Conservation (phyloP, 2,329 filamentous ascomycete genomes). For the Fonsecaea monophora region DNA sequence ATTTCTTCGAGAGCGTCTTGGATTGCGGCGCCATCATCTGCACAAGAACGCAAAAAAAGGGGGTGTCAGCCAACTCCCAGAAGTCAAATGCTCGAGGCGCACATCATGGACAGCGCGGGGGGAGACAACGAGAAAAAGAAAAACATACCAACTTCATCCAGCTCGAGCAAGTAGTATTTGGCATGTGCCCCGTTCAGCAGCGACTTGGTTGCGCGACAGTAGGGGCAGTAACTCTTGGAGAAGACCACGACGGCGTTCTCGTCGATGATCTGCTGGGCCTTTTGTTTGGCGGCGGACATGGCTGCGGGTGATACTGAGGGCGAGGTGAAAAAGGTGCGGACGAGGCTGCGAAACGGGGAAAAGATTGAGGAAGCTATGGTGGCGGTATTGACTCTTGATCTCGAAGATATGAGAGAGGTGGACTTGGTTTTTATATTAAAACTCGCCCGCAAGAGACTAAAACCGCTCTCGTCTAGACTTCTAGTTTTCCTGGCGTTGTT, state of each 20-base stretch:
- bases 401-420: too few relatives aligned
- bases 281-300: conserved; percentile 83
- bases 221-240: conserved; percentile 95
- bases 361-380: conserved; percentile 62
- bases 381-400: conserved; percentile 28
- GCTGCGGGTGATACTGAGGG: conserved; percentile 61
- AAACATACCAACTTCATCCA: conserved; percentile 80
- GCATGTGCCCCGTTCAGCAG: conserved; percentile 73
- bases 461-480: background rate
- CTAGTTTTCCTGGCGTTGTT: background rate
- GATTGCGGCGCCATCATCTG: conserved; percentile 81
- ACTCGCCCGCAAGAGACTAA: too few relatives aligned
- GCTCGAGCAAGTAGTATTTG: conserved; percentile 77
- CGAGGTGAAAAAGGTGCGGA: conserved; percentile 69
- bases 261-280: conserved; percentile 85
- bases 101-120: background rate
- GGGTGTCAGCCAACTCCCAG: background rate
- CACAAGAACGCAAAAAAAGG: conserved; percentile 16
- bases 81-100: background rate
- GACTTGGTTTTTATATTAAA: too few relatives aligned
- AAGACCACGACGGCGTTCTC: conserved; percentile 93
- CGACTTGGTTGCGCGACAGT: conserved; percentile 81
- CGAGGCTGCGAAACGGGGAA: conserved; percentile 64
- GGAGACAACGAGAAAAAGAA: background rate
- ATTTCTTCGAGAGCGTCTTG: conserved; percentile 83